Percentiles rank a stretch among this genome's conserved stretches.
Conservation (phyloP, 768 basidiomycete species). For the Kwoniella sp. region DNA sequence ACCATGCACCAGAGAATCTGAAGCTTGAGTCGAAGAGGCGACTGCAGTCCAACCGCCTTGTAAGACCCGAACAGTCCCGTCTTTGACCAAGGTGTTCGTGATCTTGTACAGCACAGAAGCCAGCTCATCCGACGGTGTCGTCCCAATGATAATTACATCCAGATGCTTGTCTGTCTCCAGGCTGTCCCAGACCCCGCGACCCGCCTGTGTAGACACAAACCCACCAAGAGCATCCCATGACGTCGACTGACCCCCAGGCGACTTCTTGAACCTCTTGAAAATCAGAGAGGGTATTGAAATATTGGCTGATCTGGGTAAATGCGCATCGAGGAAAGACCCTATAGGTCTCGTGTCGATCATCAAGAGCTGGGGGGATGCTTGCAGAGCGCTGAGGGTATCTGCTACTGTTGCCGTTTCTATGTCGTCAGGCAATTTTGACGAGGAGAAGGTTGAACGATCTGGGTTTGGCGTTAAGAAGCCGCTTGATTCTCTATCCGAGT, state of each 20-base stretch:
- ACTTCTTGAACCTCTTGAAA: constrained; percentile 77
- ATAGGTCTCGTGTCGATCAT: constrained; percentile 81
- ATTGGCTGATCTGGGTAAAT: constrained; percentile 73
- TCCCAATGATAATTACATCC: constrained; percentile 38
- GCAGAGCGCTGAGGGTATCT: constrained; percentile 56
- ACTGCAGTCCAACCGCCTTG: constrained; percentile 45
- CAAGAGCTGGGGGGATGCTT: constrained; percentile 60
- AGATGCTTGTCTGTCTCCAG: constrained; percentile 65
- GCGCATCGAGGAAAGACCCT: constrained; percentile 66
- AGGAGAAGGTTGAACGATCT: neutral
- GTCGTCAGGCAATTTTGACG: constrained; percentile 8
- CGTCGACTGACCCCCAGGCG: constrained; percentile 47
- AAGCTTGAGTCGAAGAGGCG: constrained; percentile 3
- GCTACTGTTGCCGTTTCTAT: constrained; percentile 12
- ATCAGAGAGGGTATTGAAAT: constrained; percentile 87
- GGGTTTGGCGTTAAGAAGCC: constrained; percentile 9
- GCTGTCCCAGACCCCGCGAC: constrained; percentile 73
- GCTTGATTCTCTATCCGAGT: constrained; percentile 22
- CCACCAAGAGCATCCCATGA: constrained; percentile 71
- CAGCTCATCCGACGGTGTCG: constrained; percentile 27
- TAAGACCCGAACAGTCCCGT: constrained; percentile 28
- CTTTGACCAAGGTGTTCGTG: constrained; percentile 18
- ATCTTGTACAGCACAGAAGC: constrained; percentile 27
- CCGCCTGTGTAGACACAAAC: constrained; percentile 78
- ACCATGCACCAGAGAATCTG: constrained; percentile 18